Percentiles rank a stretch among this genome's conserved stretches.
Evolutionary conservation across 352 stramenopile species (phyloP).

Genomic region (Globisporangium splendens): DNA sequence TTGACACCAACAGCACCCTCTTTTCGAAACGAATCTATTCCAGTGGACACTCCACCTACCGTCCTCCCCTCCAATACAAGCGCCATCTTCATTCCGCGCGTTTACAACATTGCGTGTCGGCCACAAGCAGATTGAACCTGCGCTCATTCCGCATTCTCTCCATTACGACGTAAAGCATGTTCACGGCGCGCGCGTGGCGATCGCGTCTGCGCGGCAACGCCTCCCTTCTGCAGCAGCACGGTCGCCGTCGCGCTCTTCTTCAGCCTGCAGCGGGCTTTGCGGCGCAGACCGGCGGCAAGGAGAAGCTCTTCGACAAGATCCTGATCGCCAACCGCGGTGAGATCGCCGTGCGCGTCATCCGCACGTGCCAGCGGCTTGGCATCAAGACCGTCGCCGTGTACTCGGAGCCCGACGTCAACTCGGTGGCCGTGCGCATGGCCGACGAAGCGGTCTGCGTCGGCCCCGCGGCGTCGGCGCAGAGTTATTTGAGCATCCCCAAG

Average conservation of each 20-base stretch:
- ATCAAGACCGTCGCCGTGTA: slow-evolving; percentile 96
- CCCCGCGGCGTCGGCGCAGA: slow-evolving; percentile 72
- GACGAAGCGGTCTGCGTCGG: slow-evolving; percentile 74
- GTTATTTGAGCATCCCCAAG: slow-evolving; percentile 91
- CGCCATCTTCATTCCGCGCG: no score
- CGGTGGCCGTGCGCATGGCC: slow-evolving; percentile 80
- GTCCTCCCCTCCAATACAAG: no score
- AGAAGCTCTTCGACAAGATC: slow-evolving; percentile 90
- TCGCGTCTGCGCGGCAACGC: slow-evolving; percentile 1
- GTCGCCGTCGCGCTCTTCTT: background rate
- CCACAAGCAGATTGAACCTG: no score
- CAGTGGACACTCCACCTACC: no score
- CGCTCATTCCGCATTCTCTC: no score
- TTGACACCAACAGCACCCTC: no score
- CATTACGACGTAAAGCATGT: no score
- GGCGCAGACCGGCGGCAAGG: slow-evolving; percentile 7
- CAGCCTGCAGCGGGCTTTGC: background rate
- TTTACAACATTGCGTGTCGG: no score
- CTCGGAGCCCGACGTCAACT: slow-evolving; percentile 87
- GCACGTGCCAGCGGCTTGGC: slow-evolving; percentile 81
- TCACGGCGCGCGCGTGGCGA: slow-evolving; percentile 3
- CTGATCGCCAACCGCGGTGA: slow-evolving; percentile 92
- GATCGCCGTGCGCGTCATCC: slow-evolving; percentile 93
- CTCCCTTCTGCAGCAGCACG: background rate
- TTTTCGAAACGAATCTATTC: no score